Evolutionary conservation across 306 rosid genomes (phyloP), one percentile per base, ranked within the genome.

Genomic region (Malus orientalis): DNA sequence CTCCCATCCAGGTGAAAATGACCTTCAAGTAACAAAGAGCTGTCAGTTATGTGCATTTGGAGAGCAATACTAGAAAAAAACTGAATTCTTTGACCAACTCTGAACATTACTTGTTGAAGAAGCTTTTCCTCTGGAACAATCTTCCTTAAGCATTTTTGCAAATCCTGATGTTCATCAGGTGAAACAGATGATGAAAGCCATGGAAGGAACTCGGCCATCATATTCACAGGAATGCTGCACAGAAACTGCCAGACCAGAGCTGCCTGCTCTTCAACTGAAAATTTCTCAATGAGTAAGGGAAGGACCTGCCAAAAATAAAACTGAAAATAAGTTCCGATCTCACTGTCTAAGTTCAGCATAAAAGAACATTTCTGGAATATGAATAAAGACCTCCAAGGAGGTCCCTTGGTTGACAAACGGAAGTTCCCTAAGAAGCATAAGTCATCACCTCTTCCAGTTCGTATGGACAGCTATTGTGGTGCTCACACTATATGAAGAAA

Each of bases 161-260:
- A 86, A 86, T 89, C 93, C 79, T 71, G 85, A 78, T 80, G 85
- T 83, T 96, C 99, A 82, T 96, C 99, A 12, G 90, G 81, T 74
- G 99, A 88, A 76, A 96, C 80, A 53, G 98, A 92, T 70, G 84
- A 86, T 80, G 91, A 88, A 74, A 96, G 92, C 99, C 99, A 96
- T 14, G 98, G 99, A 79, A 96, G 97, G 78, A 96, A 96, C 75
- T 88, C 86, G 11, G 89, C 90, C 94, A 96, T 89, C 96, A 90
- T 91, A 84, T 96, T 87, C 75, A 96, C 98, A 40, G 99, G 99
- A 87, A 96, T 92, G 81, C 98, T 96, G 82, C 99, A 96, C 70
- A 96, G 86, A 83, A 96, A 96, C 87, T 92, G 99, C 98, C 99
- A 96, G 69, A 96, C 96, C 62, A 96, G 83, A 66, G 93, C 93